Base-by-base conservation (phyloP, 2,329 filamentous ascomycete species). In the Pseudogymnoascus pannorum region DNA sequence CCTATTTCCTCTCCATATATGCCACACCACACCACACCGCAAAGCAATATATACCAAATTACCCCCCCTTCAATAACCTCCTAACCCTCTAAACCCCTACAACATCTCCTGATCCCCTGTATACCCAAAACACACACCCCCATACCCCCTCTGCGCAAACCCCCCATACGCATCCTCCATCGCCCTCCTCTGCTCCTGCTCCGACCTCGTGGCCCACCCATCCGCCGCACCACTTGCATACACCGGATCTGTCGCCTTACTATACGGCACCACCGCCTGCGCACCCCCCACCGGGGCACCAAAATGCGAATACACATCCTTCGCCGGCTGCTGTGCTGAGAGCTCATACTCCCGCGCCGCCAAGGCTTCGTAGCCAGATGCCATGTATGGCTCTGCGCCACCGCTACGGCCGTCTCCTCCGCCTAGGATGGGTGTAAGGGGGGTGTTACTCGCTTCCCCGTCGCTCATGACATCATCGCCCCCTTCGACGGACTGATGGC, bases 311-410 rank as follows among this genome's bases (percentile, higher is more conserved):
- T 79, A 80, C 40, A 75, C 71, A 54, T 77, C 74, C 65, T 75
- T 77, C 2, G 60, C 16, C 20, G 68, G 62, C 18, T 69, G 71
- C 20, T 72, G 70, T 2, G 74, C 75, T 2, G 79, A 79, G 61
- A 79, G 75, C 67, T 87, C 81, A 64, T 87, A 84, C 69, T 89
- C 86, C 60, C 84, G 79, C 62, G 79, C 78, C 62, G 87, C 84
- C 62, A 89, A 75, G 69, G 84, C 79, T 68, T 91, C 88, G 71
- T 96, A 96, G 12, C 92, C 92, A 5, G 85, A 87, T 57, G 83
- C 74, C 83, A 96, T 95, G 74, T 96, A 96, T 0, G 91, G 91
- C 65, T 69, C 75, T 18, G 66, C 67, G 40, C 60, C 36, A 62
- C 60, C 68, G 82, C 84, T 86, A 59, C 78, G 77, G 24, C 82